A percentile compares a stretch with the other conserved stretches of the same genome.
These are phyloP conservation scores for Trametes cinnabarina DNA, from an alignment of 768 basidiomycete species.

Conservation along the genomic window DNA sequence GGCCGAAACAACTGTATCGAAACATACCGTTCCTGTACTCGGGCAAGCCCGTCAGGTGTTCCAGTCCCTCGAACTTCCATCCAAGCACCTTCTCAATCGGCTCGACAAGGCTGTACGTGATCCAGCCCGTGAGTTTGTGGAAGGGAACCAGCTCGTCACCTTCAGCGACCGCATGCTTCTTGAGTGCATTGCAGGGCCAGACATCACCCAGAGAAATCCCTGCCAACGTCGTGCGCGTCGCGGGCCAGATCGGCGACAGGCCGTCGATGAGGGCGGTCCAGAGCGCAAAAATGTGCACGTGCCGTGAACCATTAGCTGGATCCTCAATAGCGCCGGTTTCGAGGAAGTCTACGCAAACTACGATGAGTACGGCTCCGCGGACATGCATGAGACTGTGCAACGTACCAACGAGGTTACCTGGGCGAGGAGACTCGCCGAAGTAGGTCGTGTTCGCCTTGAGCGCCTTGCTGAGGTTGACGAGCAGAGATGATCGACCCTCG, in stretches of 20 bases:
- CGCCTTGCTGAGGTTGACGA: slow-evolving; percentile 71
- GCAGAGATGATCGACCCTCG: slow-evolving; percentile 77
- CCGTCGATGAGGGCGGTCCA: slow-evolving; percentile 84
- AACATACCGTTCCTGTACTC: slow-evolving; percentile 87
- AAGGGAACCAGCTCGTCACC: slow-evolving; percentile 84
- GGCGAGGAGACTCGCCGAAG: slow-evolving; percentile 73
- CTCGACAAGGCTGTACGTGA: slow-evolving; percentile 86
- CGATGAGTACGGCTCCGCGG: neutral
- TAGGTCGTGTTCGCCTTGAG: slow-evolving; percentile 61
- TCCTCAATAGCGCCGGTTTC: slow-evolving; percentile 49
- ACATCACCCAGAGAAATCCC: slow-evolving; percentile 85
- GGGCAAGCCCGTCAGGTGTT: slow-evolving; percentile 88
- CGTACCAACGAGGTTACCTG: slow-evolving; percentile 81
- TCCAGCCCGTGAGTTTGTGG: slow-evolving; percentile 95
- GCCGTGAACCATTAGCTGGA: slow-evolving; percentile 31
- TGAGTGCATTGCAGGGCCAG: slow-evolving; percentile 76
- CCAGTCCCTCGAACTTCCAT: slow-evolving; percentile 80
- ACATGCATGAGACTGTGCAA: neutral
- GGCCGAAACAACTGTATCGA: neutral
- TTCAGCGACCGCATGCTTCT: slow-evolving; percentile 27
- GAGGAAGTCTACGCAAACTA: slow-evolving; percentile 60
- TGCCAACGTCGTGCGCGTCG: slow-evolving; percentile 61
- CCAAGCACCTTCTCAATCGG: slow-evolving; percentile 72
- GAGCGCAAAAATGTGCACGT: slow-evolving; percentile 68
- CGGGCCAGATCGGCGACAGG: slow-evolving; percentile 87